Conservation (phyloP, 257 asterid species). For the Haberlea rhodopensis region DNA sequence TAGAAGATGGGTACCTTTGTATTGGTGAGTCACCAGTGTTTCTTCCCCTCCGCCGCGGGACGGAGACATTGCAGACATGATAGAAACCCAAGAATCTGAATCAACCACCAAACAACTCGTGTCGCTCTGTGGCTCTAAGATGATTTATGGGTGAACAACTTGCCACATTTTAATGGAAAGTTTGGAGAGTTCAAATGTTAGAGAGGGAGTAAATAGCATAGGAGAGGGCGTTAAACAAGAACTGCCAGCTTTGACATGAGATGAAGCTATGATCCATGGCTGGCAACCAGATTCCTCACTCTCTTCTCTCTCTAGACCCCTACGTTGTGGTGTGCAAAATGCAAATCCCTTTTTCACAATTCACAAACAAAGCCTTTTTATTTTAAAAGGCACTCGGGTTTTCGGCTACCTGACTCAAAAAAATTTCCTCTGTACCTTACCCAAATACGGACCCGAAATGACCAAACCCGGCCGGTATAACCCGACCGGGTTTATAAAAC, state of each 20-base stretch:
- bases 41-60: conserved; percentile 50
- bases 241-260: conserved; percentile 76
- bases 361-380: too few species aligned
- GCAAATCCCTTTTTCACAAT: too few species aligned
- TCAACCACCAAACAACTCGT: conserved; percentile 32
- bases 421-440: too few species aligned
- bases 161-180: conserved; percentile 13
- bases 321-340: too few species aligned
- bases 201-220: conserved; percentile 28
- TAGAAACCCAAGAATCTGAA: conserved; percentile 36
- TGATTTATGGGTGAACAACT: conserved; percentile 6
- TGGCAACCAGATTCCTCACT: conserved; percentile 64
- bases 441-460: too few species aligned
- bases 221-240: conserved; percentile 32
- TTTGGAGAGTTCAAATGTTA: conserved; percentile 29
- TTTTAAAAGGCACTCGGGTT: too few species aligned
- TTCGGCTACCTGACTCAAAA: too few species aligned
- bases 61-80: conserved; percentile 65
- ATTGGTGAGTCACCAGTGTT: conserved; percentile 94
- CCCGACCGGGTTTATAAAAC: too few species aligned
- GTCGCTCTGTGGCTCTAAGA: conserved; percentile 1
- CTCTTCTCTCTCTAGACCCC: conserved; percentile 23
- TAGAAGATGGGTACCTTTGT: conserved; percentile 46
- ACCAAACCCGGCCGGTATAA: too few species aligned
- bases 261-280: conserved; percentile 54